Percentiles rank a stretch among this genome's conserved stretches.
Conservation (phyloP, 1,284 basidiomycete genomes). For the Inonotus obliquus region DNA sequence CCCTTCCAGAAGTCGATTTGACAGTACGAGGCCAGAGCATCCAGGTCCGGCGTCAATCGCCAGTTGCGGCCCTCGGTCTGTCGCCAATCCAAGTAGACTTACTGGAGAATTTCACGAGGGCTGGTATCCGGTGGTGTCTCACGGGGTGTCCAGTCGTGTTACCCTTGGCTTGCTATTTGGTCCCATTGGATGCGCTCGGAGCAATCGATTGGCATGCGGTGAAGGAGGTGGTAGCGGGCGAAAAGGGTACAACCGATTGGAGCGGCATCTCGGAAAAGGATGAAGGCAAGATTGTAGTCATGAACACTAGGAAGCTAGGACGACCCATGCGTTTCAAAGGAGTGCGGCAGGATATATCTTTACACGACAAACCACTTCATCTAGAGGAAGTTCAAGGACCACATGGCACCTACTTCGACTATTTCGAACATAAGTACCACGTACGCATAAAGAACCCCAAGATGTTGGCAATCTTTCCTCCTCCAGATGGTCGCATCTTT, state of each 20-base stretch:
- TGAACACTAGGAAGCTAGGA: conserved; percentile 50
- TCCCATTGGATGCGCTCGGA: conserved; percentile 45
- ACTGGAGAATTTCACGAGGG: conserved; percentile 59
- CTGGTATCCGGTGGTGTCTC: conserved; percentile 59
- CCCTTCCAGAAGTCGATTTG: conserved; percentile 44
- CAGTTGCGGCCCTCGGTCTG: conserved; percentile 18
- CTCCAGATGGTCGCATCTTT: conserved; percentile 10
- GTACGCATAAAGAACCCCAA: not conserved
- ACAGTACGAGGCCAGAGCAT: conserved; percentile 33
- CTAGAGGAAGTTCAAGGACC: conserved; percentile 28
- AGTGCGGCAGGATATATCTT: conserved; percentile 52
- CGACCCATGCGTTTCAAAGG: conserved; percentile 50
- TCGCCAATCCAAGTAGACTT: conserved; percentile 37
- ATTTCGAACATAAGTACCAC: conserved; percentile 33
- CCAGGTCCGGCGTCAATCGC: conserved; percentile 25
- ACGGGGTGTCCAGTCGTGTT: conserved; percentile 48
- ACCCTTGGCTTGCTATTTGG: conserved; percentile 54
- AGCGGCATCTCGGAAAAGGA: conserved; percentile 40
- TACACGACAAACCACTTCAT: conserved; percentile 36
- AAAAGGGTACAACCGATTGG: conserved; percentile 53
- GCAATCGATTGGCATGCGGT: conserved; percentile 57
- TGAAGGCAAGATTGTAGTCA: conserved; percentile 44
- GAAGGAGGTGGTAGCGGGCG: conserved; percentile 40
- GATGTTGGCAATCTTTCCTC: not conserved
- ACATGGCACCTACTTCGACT: conserved; percentile 54